Conservation (phyloP, 805 yeast genomes). For the Ogataea zsoltii region DNA sequence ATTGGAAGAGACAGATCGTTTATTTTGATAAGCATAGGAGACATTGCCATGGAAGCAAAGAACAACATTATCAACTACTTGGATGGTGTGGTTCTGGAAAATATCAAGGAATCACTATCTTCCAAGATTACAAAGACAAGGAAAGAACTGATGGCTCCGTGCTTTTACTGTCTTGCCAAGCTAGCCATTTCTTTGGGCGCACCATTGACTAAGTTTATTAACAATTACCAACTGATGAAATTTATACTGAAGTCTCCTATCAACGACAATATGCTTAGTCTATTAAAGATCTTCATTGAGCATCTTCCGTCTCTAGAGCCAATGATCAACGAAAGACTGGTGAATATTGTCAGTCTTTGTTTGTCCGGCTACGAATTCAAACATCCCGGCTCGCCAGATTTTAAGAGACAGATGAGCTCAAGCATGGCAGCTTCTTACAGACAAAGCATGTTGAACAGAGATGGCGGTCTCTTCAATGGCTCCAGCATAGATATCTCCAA, state of each 20-base stretch:
- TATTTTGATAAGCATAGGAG: slow-evolving; percentile 80
- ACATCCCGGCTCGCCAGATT: slow-evolving; percentile 84
- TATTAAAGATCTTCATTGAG: slow-evolving; percentile 63
- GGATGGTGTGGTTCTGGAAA: slow-evolving; percentile 85
- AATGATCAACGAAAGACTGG: slow-evolving; percentile 66
- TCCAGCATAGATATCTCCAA: slow-evolving; percentile 21
- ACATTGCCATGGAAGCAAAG: slow-evolving; percentile 76
- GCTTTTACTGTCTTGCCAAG: slow-evolving; percentile 86
- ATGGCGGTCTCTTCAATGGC: slow-evolving; percentile 46
- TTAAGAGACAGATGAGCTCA: slow-evolving; percentile 56
- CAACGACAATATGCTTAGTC: slow-evolving; percentile 78
- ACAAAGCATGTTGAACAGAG: slow-evolving; percentile 68
- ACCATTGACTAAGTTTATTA: slow-evolving; percentile 85
- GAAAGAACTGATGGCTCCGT: slow-evolving; percentile 78
- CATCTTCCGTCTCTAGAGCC: slow-evolving; percentile 80
- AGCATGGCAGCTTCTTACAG: slow-evolving; percentile 77
- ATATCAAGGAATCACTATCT: slow-evolving; percentile 74
- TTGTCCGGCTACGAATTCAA: slow-evolving; percentile 79
- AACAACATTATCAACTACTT: slow-evolving; percentile 84
- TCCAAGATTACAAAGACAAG: slow-evolving; percentile 60
- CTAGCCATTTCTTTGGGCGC: slow-evolving; percentile 90
- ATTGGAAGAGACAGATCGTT: slow-evolving; percentile 71
- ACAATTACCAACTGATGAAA: slow-evolving; percentile 71
- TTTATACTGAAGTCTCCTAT: slow-evolving; percentile 80
- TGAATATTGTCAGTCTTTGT: slow-evolving; percentile 70